Base-by-base conservation (phyloP, 495 filamentous ascomycete genomes). In the Saxispiralis lemnorum region DNA sequence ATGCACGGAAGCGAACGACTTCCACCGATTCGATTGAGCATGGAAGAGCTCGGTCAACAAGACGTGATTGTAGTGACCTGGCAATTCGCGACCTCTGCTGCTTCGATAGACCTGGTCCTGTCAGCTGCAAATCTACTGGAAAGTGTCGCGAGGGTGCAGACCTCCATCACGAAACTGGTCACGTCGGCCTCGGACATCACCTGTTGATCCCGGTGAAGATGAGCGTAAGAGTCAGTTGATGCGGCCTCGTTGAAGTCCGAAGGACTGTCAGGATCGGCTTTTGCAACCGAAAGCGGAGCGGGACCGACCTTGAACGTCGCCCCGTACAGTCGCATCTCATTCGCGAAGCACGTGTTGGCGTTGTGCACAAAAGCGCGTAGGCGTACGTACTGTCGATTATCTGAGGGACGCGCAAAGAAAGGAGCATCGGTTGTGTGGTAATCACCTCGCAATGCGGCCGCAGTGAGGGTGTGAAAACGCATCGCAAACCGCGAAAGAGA, bases 361-460 rank as follows among this genome's bases (percentile, higher is more conserved):
- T 73, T 68, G 31, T 78, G 73, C 17, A 79, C 56, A 1, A 73
- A 54, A 0, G 79, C 75, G 7, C 79, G 68, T 7, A 82, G 58
- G 6, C 73, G 68, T 45, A 72, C 14, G 17, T 39, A 39, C 7
- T 7, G 4, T 11, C 19, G 14, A 5, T 2, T 1, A 1, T 35
- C 36, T 7, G 7, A 14, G 15, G 36, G 3, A 14, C 7, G 4
- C 13, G 35, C 30, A 16, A 51, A 51, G 43, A 51, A 51, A 1
- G 24, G 1, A 6, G 47, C 6, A 13, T 46, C 35, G 6, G 31
- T 13, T 2, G 6, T 21, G 14, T 47, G 44, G 31, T 51, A 51
- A 24, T 44, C 44, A 15, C 48, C 48, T 14, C 21, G 6, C 31
- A 51, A 35, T 20, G 44, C 48, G 4, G 48, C 41, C 4, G 18